Evolutionary conservation across 2,329 filamentous ascomycete genomes (phyloP).

Genomic region (Helotiales sp.): DNA sequence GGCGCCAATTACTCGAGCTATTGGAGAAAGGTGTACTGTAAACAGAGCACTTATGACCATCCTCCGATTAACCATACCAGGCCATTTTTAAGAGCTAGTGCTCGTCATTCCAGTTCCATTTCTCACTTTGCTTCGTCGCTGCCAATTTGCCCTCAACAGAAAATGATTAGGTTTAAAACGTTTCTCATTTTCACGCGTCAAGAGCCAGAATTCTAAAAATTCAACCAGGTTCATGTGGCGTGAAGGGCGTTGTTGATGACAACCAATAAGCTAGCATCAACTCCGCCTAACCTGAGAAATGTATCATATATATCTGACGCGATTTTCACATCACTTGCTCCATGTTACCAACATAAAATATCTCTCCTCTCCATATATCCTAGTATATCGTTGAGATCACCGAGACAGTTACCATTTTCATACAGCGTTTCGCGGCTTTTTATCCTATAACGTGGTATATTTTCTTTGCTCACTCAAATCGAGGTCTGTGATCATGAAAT

Average conservation of each 20-base stretch:
- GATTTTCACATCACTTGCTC: neutral
- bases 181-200: neutral
- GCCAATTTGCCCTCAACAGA: no score
- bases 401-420: neutral
- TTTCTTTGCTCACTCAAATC: neutral
- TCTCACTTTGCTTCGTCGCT: no score
- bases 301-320: neutral
- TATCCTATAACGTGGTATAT: neutral
- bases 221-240: neutral
- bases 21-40: neutral
- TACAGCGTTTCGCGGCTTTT: neutral
- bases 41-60: neutral
- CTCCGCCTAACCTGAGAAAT: neutral
- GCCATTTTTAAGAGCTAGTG: no score
- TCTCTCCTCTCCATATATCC: neutral
- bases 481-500: no score
- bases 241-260: neutral
- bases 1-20: neutral
- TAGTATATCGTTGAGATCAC: neutral
- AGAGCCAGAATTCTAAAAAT: no score
- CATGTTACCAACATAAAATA: no score
- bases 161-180: neutral
- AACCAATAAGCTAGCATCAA: neutral
- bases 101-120: no score
- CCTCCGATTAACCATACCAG: no score